These are phyloP conservation scores for Esteya vermicola DNA, from an alignment of 2,329 filamentous ascomycete genomes.

Conservation along the genomic window DNA sequence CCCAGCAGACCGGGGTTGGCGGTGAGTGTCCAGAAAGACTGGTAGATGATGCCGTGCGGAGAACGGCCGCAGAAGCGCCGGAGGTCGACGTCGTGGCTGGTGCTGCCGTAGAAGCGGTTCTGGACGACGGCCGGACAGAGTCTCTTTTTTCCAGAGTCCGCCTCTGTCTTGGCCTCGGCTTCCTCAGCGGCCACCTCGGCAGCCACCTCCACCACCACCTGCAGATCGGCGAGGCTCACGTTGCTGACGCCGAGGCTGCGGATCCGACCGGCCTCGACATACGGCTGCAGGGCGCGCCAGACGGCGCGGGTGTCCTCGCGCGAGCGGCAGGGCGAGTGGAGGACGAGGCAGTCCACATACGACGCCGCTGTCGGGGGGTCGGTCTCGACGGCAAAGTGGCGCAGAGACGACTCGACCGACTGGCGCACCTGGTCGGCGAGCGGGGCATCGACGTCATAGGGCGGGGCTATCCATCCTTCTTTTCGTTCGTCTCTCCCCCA, in stretches of 20 bases:
- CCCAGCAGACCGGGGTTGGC: constrained; percentile 27
- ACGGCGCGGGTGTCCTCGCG: constrained; percentile 40
- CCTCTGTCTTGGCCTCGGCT: too few species aligned
- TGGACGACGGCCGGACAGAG: constrained; percentile 49
- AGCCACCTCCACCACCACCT: constrained; percentile 27
- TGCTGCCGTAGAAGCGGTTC: constrained; percentile 50
- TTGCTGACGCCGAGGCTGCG: constrained; percentile 65
- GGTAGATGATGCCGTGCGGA: too few species aligned
- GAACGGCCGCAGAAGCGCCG: too few species aligned
- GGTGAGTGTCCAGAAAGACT: constrained; percentile 40
- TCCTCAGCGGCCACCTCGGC: neutral
- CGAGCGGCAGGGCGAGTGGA: constrained; percentile 44
- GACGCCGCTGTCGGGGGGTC: constrained; percentile 9
- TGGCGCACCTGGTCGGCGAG: constrained; percentile 50
- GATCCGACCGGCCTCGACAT: constrained; percentile 49
- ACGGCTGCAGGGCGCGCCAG: constrained; percentile 52
- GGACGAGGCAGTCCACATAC: constrained; percentile 60
- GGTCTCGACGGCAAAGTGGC: constrained; percentile 36
- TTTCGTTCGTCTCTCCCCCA: too few species aligned
- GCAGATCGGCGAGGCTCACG: constrained; percentile 41
- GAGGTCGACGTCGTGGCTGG: too few species aligned
- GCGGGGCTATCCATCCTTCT: too few species aligned
- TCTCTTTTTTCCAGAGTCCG: too few species aligned
- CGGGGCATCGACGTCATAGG: constrained; percentile 44
- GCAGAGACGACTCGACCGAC: constrained; percentile 53